Evolutionary conservation across 202 grass and related monocot genomes (phyloP).

Genomic region (Dendrocalamus latiflorus): DNA sequence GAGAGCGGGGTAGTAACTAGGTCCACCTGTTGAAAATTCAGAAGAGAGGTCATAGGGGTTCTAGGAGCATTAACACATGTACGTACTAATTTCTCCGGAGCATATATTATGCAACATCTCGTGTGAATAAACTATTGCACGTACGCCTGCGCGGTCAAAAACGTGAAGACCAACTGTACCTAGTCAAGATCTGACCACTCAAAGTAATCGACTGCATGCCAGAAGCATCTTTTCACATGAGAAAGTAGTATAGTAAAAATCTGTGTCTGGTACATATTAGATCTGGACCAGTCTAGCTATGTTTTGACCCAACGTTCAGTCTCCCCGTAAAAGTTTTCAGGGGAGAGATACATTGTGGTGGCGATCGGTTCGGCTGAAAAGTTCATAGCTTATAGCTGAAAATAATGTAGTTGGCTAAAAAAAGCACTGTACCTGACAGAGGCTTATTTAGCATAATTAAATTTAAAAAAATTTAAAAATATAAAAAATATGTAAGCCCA

Average conservation of each 20-base stretch:
- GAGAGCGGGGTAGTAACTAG: no score
- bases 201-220: constrained; percentile 23
- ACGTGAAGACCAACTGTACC: constrained; percentile 2
- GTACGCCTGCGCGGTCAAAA: constrained; percentile 22
- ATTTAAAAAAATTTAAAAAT: no score
- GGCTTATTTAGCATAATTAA: no score
- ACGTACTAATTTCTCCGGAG: neutral
- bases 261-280: constrained; percentile 11
- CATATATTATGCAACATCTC: neutral
- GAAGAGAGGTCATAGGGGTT: no score
- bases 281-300: constrained; percentile 25
- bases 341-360: no score
- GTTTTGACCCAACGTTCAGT: neutral
- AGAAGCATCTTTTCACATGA: constrained; percentile 58
- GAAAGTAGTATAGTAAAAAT: neutral
- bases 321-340: constrained; percentile 8
- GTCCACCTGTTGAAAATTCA: no score
- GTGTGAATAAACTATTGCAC: constrained; percentile 18
- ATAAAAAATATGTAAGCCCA: no score
- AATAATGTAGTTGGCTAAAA: no score
- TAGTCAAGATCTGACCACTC: constrained; percentile 56
- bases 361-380: no score
- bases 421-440: no score
- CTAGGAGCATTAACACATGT: no score
- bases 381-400: no score